Percentiles rank a stretch among this genome's conserved stretches.
Evolutionary conservation across 441 rosid genomes (phyloP).

Genomic region (Gossypium aridum): DNA sequence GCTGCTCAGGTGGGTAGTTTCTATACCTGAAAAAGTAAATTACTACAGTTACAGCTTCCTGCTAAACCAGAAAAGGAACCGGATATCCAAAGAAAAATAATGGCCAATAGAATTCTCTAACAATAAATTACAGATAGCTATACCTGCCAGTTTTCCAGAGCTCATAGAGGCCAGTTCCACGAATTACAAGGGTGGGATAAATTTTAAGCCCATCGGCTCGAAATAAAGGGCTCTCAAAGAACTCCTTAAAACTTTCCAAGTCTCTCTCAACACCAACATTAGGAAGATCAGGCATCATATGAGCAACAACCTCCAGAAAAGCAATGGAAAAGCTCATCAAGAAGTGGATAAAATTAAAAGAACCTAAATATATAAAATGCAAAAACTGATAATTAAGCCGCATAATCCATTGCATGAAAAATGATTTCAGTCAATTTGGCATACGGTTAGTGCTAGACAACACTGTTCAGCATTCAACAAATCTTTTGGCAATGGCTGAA

Average conservation of each 20-base stretch:
- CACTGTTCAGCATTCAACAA: no score
- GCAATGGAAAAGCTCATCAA: slow-evolving; percentile 13
- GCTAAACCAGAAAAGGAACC: background rate
- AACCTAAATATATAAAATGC: slow-evolving; percentile 6
- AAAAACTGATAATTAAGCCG: background rate
- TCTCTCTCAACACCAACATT: slow-evolving; percentile 98
- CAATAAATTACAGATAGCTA: background rate
- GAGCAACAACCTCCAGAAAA: slow-evolving; percentile 84
- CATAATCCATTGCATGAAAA: background rate
- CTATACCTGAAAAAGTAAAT: slow-evolving; percentile 50
- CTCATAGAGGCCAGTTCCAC: slow-evolving; percentile 98
- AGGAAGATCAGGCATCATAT: slow-evolving; percentile 99
- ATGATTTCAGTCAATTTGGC: no score
- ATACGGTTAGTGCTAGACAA: background rate
- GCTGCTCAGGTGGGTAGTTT: slow-evolving; percentile 96
- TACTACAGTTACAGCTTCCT: slow-evolving; percentile 3
- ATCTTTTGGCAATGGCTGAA: background rate
- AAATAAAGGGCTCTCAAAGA: slow-evolving; percentile 90
- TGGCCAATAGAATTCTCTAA: background rate
- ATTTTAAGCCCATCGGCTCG: slow-evolving; percentile 98
- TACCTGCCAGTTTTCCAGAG: slow-evolving; percentile 99
- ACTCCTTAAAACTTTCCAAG: slow-evolving; percentile 91
- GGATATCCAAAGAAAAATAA: background rate
- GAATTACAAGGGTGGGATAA: slow-evolving; percentile 96
- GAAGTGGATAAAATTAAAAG: background rate